These are phyloP conservation scores for Candida caryicola DNA, from an alignment of 805 yeast species.

Conservation along the genomic window DNA sequence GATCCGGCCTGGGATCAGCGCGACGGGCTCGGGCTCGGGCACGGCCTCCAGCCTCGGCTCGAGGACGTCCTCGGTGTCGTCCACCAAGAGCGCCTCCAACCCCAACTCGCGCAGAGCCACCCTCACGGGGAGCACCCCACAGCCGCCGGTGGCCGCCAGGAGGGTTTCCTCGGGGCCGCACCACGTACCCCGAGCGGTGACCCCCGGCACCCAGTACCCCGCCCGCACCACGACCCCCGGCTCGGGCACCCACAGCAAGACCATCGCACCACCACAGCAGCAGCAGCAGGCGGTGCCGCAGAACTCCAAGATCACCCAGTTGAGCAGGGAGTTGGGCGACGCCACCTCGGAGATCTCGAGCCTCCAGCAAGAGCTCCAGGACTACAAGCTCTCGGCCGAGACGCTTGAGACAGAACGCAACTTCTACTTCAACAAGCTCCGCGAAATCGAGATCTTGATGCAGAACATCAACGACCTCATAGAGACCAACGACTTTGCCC, in stretches of 20 bases:
- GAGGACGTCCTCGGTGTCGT: slow-evolving; percentile 4
- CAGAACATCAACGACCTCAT: slow-evolving; percentile 45
- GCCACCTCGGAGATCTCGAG: slow-evolving; percentile 39
- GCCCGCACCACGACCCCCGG: background rate
- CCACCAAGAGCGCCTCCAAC: background rate
- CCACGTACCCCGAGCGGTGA: slow-evolving; percentile 1
- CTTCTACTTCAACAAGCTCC: slow-evolving; percentile 83
- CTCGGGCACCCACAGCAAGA: background rate
- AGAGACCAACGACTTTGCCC: slow-evolving; percentile 37
- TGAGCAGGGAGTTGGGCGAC: slow-evolving; percentile 43
- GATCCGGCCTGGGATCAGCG: background rate
- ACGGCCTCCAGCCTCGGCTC: background rate
- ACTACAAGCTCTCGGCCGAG: slow-evolving; percentile 57
- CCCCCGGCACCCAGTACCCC: slow-evolving; percentile 5
- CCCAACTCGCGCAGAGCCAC: slow-evolving; percentile 1
- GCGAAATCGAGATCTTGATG: slow-evolving; percentile 81
- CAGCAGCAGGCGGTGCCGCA: background rate
- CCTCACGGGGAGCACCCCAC: slow-evolving; percentile 8
- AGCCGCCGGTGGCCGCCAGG: background rate
- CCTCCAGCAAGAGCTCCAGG: slow-evolving; percentile 52
- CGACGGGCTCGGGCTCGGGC: background rate
- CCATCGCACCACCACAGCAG: background rate
- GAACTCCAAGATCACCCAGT: slow-evolving; percentile 12
- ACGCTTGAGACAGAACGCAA: slow-evolving; percentile 79
- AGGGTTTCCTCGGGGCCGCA: slow-evolving; percentile 4